Conservation (phyloP, 2,329 filamentous ascomycete species). For the Neobulgaria alba region DNA sequence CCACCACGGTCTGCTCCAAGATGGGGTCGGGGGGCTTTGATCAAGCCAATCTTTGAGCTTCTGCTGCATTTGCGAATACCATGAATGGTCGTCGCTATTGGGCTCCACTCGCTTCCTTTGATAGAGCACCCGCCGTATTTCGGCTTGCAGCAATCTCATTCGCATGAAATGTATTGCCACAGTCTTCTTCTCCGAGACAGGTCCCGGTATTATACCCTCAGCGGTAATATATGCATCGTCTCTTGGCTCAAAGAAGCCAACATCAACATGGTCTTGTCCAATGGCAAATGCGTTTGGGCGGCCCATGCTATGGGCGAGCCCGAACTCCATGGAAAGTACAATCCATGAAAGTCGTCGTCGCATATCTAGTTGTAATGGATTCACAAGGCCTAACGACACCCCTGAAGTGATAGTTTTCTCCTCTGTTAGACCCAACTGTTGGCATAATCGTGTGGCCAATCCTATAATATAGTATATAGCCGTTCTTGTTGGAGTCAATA, state of each 20-base stretch:
- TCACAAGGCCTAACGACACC: constrained; percentile 44
- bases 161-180: constrained; percentile 90
- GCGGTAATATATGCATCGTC: constrained; percentile 77
- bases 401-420: constrained; percentile 75
- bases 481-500: constrained; percentile 83
- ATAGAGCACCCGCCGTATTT: constrained; percentile 80
- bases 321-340: constrained; percentile 79
- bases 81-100: constrained; percentile 71
- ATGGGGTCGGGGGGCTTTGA: constrained; percentile 59
- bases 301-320: constrained; percentile 79
- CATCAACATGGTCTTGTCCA: constrained; percentile 72
- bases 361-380: constrained; percentile 79
- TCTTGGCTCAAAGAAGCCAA: constrained; percentile 73
- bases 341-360: constrained; percentile 83
- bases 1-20: constrained; percentile 73
- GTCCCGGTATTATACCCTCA: constrained; percentile 63
- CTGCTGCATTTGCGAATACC: constrained; percentile 73
- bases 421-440: constrained; percentile 79
- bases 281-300: constrained; percentile 80
- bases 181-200: constrained; percentile 72
- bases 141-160: constrained; percentile 79
- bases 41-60: constrained; percentile 76
- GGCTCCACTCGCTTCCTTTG: constrained; percentile 73
- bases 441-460: constrained; percentile 76
- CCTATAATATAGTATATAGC: constrained; percentile 92